Base-by-base conservation (phyloP, 306 rosid genomes). In the apple (Malus domestica) region DNA sequence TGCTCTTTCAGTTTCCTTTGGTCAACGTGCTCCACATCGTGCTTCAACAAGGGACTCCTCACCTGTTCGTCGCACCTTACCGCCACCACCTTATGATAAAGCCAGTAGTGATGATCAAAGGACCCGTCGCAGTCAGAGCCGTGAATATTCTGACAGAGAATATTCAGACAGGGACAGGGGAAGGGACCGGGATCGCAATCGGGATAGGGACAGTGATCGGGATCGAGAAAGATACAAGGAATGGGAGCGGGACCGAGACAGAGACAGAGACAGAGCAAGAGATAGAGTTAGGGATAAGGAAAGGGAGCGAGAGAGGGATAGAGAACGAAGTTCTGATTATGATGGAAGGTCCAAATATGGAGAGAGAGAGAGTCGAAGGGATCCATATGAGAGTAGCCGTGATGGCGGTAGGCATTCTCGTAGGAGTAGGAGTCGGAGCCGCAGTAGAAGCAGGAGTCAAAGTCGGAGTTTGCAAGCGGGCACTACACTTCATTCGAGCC, bases 1-100 rank as follows among this genome's bases (percentile, higher is more conserved):
- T 5, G 89, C 99, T 23, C 97, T 95, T 67, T 92, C 99, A 22
- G 99, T 95, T 75, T 92, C 99, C 75, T 95, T 95, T 88, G 97
- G 99, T 68, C 99, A 95, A 80, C 92, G 99, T 38, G 99, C 99
- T 30, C 99, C 99, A 51, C 99, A 95, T 83, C 96, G 97, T 19
- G 97, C 99, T 52, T 89, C 97, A 45, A 92, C 99, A 18, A 86
- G 99, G 88, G 99, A 90, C 78, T 95, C 99, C 15, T 95, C 99
- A 51, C 97, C 99, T 76, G 86, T 95, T 68, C 97, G 97, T 30
- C 92, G 99, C 3, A 92, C 92, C 5, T 45, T 82, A 62, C 89
- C 91, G 8, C 85, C 89, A 32, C 83, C 88, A 13, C 80, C 89
- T 65, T 76, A 70, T 77, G 97, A 90, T 67, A 90, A 79, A 89